A percentile compares a stretch with the other conserved stretches of the same genome.
Evolutionary conservation across 495 filamentous ascomycete genomes (phyloP).

Genomic region (Penicillium steckii): DNA sequence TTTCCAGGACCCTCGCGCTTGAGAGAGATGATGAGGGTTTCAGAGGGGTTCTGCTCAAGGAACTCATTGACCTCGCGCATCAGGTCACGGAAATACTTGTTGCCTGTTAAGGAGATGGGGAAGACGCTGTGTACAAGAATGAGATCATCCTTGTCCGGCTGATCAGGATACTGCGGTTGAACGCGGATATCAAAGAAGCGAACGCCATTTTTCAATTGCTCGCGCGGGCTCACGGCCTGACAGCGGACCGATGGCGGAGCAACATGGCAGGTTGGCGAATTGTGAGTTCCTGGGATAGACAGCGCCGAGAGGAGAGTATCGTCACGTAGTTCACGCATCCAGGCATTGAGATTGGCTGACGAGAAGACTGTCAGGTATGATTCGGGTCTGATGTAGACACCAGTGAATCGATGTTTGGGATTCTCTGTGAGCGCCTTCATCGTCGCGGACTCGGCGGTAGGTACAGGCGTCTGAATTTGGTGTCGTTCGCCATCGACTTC

Average conservation of each 20-base stretch:
- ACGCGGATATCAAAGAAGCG: slow-evolving; percentile 93
- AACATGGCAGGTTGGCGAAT: slow-evolving; percentile 77
- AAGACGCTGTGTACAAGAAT: slow-evolving; percentile 76
- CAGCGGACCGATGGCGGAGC: slow-evolving; percentile 93
- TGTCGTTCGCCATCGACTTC: slow-evolving; percentile 59
- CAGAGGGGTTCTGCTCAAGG: slow-evolving; percentile 72
- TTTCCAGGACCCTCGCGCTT: slow-evolving; percentile 87
- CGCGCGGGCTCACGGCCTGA: slow-evolving; percentile 72
- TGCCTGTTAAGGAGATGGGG: slow-evolving; percentile 67
- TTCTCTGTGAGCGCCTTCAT: slow-evolving; percentile 54
- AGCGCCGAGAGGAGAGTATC: slow-evolving; percentile 72
- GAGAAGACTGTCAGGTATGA: slow-evolving; percentile 76
- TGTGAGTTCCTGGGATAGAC: slow-evolving; percentile 94
- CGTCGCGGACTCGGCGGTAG: slow-evolving; percentile 52
- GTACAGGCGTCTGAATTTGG: slow-evolving; percentile 59
- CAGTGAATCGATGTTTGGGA: slow-evolving; percentile 64
- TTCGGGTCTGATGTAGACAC: slow-evolving; percentile 64
- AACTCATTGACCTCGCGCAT: slow-evolving; percentile 69
- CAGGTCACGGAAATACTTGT: slow-evolving; percentile 72
- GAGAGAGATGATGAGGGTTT: slow-evolving; percentile 81
- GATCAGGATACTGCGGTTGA: slow-evolving; percentile 56
- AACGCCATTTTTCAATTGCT: slow-evolving; percentile 85
- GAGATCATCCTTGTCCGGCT: slow-evolving; percentile 54
- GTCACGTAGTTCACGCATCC: slow-evolving; percentile 77
- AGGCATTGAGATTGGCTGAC: slow-evolving; percentile 64